Percentiles rank a stretch among this genome's conserved stretches.
phyloP scores from a whole-genome alignment of 2,329 filamentous ascomycete species.

The Trematosphaeria pertusa region DNA sequence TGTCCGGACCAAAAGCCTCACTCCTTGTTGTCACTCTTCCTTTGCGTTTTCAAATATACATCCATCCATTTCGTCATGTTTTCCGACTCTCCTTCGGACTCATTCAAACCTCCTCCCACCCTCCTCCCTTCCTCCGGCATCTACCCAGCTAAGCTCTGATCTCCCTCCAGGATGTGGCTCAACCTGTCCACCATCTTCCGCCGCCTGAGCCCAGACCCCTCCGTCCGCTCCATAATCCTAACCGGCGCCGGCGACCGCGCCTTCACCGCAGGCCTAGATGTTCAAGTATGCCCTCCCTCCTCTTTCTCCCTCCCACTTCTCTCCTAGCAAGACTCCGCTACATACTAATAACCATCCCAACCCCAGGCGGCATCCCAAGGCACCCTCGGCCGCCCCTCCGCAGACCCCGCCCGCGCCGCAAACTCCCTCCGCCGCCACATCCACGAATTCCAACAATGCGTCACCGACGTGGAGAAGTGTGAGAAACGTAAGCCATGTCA shows the following conservation, averaged over 20 bases:
- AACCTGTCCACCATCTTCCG: slow-evolving; percentile 78
- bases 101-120: neutral
- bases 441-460: slow-evolving; percentile 78
- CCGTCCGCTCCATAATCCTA: slow-evolving; percentile 78
- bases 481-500: slow-evolving; percentile 64
- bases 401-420: slow-evolving; percentile 68
- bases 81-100: neutral
- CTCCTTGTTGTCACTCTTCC: no score
- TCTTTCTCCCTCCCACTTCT: no score
- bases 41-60: no score
- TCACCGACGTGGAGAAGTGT: slow-evolving; percentile 80
- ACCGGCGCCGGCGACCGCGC: slow-evolving; percentile 82
- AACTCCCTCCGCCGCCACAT: slow-evolving; percentile 69
- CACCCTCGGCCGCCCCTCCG: slow-evolving; percentile 41
- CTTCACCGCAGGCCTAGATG: slow-evolving; percentile 87
- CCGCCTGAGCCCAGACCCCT: slow-evolving; percentile 72
- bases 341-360: neutral
- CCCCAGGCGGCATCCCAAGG: slow-evolving; percentile 66
- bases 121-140: neutral
- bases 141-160: no score
- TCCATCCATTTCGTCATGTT: neutral
- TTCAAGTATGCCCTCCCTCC: slow-evolving; percentile 51
- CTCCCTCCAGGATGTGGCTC: slow-evolving; percentile 73
- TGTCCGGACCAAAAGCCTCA: no score
- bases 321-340: no score